phyloP scores from a whole-genome alignment of 2,329 filamentous ascomycete species.

The Ceratocystis huliohia region DNA sequence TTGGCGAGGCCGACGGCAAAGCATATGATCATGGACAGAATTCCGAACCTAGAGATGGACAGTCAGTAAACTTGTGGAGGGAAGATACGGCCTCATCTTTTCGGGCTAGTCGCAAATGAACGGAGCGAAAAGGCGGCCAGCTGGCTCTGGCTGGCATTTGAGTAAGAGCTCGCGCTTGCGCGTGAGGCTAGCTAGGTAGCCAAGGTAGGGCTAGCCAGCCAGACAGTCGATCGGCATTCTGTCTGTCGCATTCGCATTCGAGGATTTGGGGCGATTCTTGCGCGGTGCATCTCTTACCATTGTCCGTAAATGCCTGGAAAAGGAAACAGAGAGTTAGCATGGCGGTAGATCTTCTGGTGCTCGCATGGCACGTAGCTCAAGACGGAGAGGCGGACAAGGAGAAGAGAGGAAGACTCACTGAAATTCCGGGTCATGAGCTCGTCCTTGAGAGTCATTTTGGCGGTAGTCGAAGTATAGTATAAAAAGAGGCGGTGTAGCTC shows the following conservation, averaged over 20 bases:
- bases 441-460: slow-evolving; percentile 56
- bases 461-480: background rate
- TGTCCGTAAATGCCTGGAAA: slow-evolving; percentile 57
- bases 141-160: no score
- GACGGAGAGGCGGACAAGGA: slow-evolving; percentile 4
- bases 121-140: no score
- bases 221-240: background rate
- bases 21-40: slow-evolving; percentile 58
- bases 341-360: background rate
- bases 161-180: no score
- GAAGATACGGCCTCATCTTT: no score
- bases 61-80: background rate
- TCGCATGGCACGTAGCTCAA: slow-evolving; percentile 2
- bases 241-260: background rate
- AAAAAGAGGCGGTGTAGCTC: background rate
- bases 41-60: slow-evolving; percentile 44
- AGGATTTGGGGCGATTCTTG: background rate
- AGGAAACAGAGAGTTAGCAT: slow-evolving; percentile 11
- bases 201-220: background rate
- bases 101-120: no score
- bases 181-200: no score
- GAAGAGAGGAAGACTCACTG: slow-evolving; percentile 39
- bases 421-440: slow-evolving; percentile 63
- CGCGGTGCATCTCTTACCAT: slow-evolving; percentile 43
- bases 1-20: slow-evolving; percentile 56